Evolutionary conservation across 352 stramenopile genomes (phyloP), one percentile per base, ranked within the genome.

Genomic region (Globisporangium barbulae): DNA sequence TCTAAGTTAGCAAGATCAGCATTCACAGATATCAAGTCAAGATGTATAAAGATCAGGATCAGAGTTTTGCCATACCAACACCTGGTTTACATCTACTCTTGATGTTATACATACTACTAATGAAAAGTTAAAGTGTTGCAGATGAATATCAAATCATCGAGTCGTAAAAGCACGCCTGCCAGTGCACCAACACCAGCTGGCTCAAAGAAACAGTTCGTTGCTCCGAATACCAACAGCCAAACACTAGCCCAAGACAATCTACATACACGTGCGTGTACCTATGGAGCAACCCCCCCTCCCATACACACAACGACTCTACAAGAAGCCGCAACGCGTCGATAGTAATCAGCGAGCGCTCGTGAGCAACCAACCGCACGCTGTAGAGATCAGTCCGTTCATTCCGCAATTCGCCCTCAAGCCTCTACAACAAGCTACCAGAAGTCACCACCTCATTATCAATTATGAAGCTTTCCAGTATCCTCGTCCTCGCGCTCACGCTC

Each of bases 391-490:
- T 25, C 4, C 39, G 41, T 47, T 63, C 58, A 63, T 41, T 63
- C 45, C 19, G 12, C 58, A 63, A 63, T 30, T 63, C 19, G 45
- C 58, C 13, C 19, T 44, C 44, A 3, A 42, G 35, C 3, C 35
- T 35, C 49, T 19, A 37, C 17, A 37, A 49, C 54, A 33, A 39
- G 4, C 7, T 37, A 52, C 33, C 12, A 22, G 9, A 30, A 48
- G 47, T 13, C 45, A 54, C 44, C 57, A 25, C 25, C n/a, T 6
- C 48, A 48, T 15, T 25, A 28, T 10, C 59, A 37, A 41, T 19
- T 5, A 65, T 65, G 59, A 61, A 67, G 61, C 10, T 67, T 53
- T 47, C 52, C 17, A 55, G 45, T 15, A 30, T 45, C 25, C 22
- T 62, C 33, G 44, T 62, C 6, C 55, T 61, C 19, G 33, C 25